Evolutionary conservation across 2,329 filamentous ascomycete species (phyloP).

Genomic region (Rutstroemia sp.): DNA sequence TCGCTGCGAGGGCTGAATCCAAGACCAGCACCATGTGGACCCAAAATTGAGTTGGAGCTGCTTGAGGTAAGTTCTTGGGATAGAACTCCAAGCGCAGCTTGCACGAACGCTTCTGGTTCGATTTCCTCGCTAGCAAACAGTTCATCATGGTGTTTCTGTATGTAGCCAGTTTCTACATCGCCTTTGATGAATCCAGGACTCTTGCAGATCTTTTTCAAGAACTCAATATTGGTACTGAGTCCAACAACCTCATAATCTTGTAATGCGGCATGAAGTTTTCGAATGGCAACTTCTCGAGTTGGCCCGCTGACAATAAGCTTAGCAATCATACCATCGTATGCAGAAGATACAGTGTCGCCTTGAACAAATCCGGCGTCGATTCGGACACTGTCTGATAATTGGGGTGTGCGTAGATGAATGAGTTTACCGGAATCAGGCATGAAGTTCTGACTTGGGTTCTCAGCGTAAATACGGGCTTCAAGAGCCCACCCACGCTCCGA

Average conservation of each 20-base stretch:
- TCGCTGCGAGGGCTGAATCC: conserved; percentile 37
- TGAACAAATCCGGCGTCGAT: conserved; percentile 91
- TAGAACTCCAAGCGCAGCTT: conserved; percentile 75
- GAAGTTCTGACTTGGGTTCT: conserved; percentile 87
- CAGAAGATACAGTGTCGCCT: conserved; percentile 85
- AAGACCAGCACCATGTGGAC: conserved; percentile 41
- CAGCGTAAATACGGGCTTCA: conserved; percentile 93
- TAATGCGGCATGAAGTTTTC: conserved; percentile 72
- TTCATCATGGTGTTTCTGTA: conserved; percentile 76
- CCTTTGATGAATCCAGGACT: conserved; percentile 77
- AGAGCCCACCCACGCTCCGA: conserved; percentile 74
- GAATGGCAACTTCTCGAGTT: conserved; percentile 71
- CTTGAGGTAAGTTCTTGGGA: conserved; percentile 38
- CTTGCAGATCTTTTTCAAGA: conserved; percentile 79
- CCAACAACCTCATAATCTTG: conserved; percentile 90
- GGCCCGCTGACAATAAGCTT: conserved; percentile 88
- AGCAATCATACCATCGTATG: conserved; percentile 98
- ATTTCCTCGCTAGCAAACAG: conserved; percentile 61
- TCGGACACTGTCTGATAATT: conserved; percentile 62
- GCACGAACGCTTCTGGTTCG: conserved; percentile 69
- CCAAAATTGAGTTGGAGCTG: conserved; percentile 14
- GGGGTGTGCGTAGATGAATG: conserved; percentile 71
- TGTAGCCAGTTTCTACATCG: conserved; percentile 93
- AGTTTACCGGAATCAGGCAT: conserved; percentile 88
- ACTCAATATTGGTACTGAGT: conserved; percentile 92